Conservation (phyloP, 257 asterid species). For the Jacaranda mimosifolia region DNA sequence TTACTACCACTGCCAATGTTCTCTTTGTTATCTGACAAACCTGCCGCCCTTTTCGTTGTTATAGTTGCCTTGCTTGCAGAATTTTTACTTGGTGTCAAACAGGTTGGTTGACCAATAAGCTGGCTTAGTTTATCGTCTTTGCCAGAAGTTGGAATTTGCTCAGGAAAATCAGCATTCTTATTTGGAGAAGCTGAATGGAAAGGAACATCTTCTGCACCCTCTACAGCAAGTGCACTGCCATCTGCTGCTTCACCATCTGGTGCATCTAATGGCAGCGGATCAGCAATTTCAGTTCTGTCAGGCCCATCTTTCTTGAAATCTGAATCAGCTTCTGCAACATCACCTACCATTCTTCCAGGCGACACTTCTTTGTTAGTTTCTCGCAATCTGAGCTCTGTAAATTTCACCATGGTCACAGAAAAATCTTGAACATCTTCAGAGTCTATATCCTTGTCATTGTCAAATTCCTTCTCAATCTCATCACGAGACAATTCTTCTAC, state of each 20-base stretch:
- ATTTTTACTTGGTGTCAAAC: slow-evolving; percentile 37
- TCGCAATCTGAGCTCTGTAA: slow-evolving; percentile 23
- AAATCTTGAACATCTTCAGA: slow-evolving; percentile 25
- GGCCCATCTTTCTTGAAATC: slow-evolving; percentile 7
- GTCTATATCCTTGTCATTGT: slow-evolving; percentile 12
- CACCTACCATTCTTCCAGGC: background rate
- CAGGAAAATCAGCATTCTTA: background rate
- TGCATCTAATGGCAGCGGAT: background rate
- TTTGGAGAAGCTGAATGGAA: background rate
- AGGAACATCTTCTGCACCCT: background rate
- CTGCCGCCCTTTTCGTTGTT: slow-evolving; percentile 10
- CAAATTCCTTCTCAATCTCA: slow-evolving; percentile 28
- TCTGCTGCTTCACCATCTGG: background rate
- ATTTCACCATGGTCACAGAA: slow-evolving; percentile 6
- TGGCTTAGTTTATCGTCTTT: background rate
- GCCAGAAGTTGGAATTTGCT: slow-evolving; percentile 12
- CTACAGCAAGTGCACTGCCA: background rate
- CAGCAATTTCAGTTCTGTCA: slow-evolving; percentile 27
- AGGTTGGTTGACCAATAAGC: background rate
- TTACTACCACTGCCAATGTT: slow-evolving; percentile 49
- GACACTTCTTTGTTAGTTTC: slow-evolving; percentile 2
- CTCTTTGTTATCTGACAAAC: slow-evolving; percentile 63
- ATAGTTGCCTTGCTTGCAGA: slow-evolving; percentile 40
- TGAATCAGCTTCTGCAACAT: slow-evolving; percentile 2
- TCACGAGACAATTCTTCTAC: slow-evolving; percentile 11